phyloP scores from a whole-genome alignment of 2,329 filamentous ascomycete genomes.

The Cadophora malorum region DNA sequence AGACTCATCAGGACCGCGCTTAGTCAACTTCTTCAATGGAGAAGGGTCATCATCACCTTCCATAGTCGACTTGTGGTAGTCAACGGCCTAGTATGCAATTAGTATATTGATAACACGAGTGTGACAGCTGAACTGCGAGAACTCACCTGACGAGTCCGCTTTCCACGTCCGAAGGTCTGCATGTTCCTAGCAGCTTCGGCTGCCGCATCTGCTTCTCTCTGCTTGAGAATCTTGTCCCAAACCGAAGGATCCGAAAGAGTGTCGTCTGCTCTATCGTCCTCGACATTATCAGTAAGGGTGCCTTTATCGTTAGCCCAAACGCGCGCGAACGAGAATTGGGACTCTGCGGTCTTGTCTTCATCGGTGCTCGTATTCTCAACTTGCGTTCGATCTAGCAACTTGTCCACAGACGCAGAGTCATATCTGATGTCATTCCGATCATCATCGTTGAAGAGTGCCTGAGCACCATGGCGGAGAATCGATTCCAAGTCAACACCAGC shows the following conservation, averaged over 20 bases:
- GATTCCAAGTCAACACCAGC: slow-evolving; percentile 82
- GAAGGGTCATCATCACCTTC: slow-evolving; percentile 33
- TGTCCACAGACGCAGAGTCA: slow-evolving; percentile 82
- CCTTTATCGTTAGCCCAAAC: slow-evolving; percentile 89
- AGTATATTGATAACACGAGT: not conserved
- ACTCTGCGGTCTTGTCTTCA: slow-evolving; percentile 70
- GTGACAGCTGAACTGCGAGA: not conserved
- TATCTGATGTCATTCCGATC: slow-evolving; percentile 79
- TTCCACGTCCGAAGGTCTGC: slow-evolving; percentile 84
- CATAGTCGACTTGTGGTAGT: slow-evolving; percentile 34
- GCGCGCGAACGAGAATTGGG: slow-evolving; percentile 86
- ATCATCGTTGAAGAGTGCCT: slow-evolving; percentile 82
- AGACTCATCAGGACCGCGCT: slow-evolving; percentile 27
- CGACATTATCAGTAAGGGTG: slow-evolving; percentile 67
- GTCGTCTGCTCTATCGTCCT: slow-evolving; percentile 58
- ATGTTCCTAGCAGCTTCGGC: slow-evolving; percentile 71
- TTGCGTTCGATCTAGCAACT: slow-evolving; percentile 84
- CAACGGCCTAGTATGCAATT: slow-evolving; percentile 24
- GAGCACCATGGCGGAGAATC: slow-evolving; percentile 85
- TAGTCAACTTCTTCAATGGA: slow-evolving; percentile 24
- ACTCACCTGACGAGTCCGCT: slow-evolving; percentile 55
- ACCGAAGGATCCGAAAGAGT: slow-evolving; percentile 68
- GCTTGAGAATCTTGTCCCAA: slow-evolving; percentile 89
- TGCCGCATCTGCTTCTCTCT: slow-evolving; percentile 81
- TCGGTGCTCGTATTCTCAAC: slow-evolving; percentile 73